Percentiles rank a stretch among this genome's conserved stretches.
These are phyloP conservation scores for Planoprotostelium fungivorum DNA, from an alignment of 78 protist species.

Conservation along the genomic window DNA sequence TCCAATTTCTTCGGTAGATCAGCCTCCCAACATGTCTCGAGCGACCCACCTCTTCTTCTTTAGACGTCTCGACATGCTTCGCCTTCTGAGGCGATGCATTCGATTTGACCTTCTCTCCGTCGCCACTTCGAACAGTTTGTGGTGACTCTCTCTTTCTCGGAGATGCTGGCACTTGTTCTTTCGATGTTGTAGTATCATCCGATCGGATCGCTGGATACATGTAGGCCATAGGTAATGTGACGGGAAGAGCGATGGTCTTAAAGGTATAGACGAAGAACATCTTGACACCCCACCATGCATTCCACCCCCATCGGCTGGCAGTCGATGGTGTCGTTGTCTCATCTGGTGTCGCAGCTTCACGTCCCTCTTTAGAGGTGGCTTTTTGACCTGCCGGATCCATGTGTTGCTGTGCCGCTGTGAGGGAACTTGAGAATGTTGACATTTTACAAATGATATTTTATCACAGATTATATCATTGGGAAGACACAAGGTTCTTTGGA, in stretches of 20 bases:
- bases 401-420: too few species aligned
- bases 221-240: neutral
- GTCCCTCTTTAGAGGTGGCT: too few species aligned
- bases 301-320: neutral
- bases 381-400: too few species aligned
- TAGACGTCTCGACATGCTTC: neutral
- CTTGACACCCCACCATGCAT: neutral
- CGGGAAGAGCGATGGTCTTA: neutral
- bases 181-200: too few species aligned
- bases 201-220: too few species aligned
- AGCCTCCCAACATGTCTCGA: neutral
- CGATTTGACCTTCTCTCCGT: neutral
- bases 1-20: neutral
- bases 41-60: too few species aligned
- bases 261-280: neutral
- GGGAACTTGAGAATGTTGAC: too few species aligned
- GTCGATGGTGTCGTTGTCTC: too few species aligned
- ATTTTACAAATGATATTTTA: too few species aligned
- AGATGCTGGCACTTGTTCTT: neutral
- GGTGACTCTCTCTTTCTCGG: neutral
- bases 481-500: too few species aligned
- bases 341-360: too few species aligned
- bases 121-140: neutral
- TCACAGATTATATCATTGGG: too few species aligned
- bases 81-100: neutral